phyloP scores from a whole-genome alignment of 1,284 basidiomycete species.

The Malassezia dermatis region DNA sequence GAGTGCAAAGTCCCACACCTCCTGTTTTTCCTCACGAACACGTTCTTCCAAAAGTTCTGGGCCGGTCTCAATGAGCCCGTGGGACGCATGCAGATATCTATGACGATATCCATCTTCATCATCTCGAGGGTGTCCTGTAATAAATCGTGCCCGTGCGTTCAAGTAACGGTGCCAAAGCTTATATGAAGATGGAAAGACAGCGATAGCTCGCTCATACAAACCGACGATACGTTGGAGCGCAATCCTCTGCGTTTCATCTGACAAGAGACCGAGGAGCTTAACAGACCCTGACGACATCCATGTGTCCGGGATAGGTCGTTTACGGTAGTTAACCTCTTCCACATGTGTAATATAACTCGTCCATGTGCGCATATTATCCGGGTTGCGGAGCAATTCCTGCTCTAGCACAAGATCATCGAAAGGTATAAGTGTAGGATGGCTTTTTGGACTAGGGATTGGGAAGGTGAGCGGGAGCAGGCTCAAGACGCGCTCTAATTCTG shows the following conservation, averaged over 20 bases:
- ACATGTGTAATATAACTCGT: slow-evolving; percentile 71
- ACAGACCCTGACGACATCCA: slow-evolving; percentile 49
- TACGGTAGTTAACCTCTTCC: slow-evolving; percentile 55
- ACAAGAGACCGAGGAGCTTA: slow-evolving; percentile 54
- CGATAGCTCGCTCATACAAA: slow-evolving; percentile 82
- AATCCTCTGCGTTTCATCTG: slow-evolving; percentile 61
- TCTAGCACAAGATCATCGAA: slow-evolving; percentile 72
- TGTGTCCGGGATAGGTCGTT: slow-evolving; percentile 49
- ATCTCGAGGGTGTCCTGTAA: slow-evolving; percentile 62
- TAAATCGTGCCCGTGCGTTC: slow-evolving; percentile 68
- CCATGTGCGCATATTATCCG: slow-evolving; percentile 82
- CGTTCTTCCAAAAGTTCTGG: slow-evolving; percentile 34
- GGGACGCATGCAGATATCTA: slow-evolving; percentile 49
- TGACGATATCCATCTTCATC: slow-evolving; percentile 44
- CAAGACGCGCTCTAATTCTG: slow-evolving; percentile 13
- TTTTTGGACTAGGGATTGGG: slow-evolving; percentile 70
- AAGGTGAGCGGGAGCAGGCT: slow-evolving; percentile 65
- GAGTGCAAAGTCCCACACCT: slow-evolving; percentile 66
- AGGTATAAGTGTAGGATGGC: slow-evolving; percentile 65
- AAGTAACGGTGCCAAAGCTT: slow-evolving; percentile 93
- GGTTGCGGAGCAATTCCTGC: slow-evolving; percentile 89
- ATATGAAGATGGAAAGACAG: slow-evolving; percentile 77
- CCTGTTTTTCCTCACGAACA: slow-evolving; percentile 61
- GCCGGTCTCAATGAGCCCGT: slow-evolving; percentile 55
- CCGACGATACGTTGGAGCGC: slow-evolving; percentile 74